Conservation (phyloP, 495 filamentous ascomycete species). For the Bombardia bombarda region DNA sequence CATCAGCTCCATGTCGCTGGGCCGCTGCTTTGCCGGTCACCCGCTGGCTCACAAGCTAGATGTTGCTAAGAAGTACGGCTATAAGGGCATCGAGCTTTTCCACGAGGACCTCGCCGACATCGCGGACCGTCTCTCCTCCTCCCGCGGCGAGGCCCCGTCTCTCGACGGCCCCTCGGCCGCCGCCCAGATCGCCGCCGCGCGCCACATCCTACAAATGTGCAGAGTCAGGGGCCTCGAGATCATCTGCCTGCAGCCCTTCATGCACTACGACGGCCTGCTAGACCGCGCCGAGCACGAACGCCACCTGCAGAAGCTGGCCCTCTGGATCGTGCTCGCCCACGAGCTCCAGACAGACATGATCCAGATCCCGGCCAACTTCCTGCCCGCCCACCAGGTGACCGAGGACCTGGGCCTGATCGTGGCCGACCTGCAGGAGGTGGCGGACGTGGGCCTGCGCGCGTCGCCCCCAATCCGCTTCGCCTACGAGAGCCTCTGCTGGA, state of each 20-base stretch:
- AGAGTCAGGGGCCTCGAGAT: constrained; percentile 50
- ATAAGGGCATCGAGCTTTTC: constrained; percentile 70
- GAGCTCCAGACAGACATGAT: constrained; percentile 62
- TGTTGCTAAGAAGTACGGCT: constrained; percentile 55
- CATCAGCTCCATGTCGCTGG: constrained; percentile 68
- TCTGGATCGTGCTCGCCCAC: constrained; percentile 62
- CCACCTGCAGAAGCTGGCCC: constrained; percentile 52
- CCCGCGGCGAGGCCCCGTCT: constrained; percentile 17
- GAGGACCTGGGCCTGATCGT: constrained; percentile 53
- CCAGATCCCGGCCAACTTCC: constrained; percentile 66
- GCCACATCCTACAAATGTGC: constrained; percentile 47
- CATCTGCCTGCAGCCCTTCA: constrained; percentile 70
- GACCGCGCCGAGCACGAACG: constrained; percentile 53
- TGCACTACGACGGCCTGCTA: constrained; percentile 68
- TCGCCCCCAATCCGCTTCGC: constrained; percentile 58
- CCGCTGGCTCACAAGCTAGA: constrained; percentile 56
- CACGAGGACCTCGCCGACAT: constrained; percentile 68
- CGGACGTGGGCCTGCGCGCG: constrained; percentile 52
- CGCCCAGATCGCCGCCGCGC: constrained; percentile 52
- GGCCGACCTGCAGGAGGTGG: constrained; percentile 54
- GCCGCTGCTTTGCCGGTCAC: constrained; percentile 49
- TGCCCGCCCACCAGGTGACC: constrained; percentile 47
- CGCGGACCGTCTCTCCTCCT: constrained; percentile 27
- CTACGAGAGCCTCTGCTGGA: constrained; percentile 73
- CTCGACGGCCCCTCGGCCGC: constrained; percentile 20